phyloP scores from a whole-genome alignment of 148 eudicot genomes.

The Dianthus caryophyllus region DNA sequence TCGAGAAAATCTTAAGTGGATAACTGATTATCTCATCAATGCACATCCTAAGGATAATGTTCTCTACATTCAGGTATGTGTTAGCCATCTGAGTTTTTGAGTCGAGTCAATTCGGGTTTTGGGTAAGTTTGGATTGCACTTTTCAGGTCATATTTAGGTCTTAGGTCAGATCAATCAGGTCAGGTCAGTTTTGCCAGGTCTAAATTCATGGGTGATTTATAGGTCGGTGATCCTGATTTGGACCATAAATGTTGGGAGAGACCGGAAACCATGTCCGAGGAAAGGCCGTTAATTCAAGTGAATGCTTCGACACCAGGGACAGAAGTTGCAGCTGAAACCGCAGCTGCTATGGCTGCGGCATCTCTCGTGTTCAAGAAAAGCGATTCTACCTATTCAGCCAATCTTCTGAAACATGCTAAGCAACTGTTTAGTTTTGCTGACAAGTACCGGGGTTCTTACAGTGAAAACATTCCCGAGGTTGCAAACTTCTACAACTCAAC shows the following conservation, averaged over 20 bases:
- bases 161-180: too few relatives aligned
- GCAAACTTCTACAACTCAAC: conserved; percentile 74
- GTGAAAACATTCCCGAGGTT: conserved; percentile 71
- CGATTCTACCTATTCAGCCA: conserved; percentile 52
- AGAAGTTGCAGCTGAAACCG: conserved; percentile 91
- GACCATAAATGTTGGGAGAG: conserved; percentile 91
- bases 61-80: conserved; percentile 74
- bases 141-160: too few relatives aligned
- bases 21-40: conserved; percentile 70
- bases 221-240: conserved; percentile 44
- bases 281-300: conserved; percentile 66
- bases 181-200: too few relatives aligned
- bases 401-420: conserved; percentile 66
- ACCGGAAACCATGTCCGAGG: conserved; percentile 72
- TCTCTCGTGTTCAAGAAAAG: conserved; percentile 74
- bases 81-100: too few relatives aligned
- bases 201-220: too few relatives aligned
- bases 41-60: conserved; percentile 72
- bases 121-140: too few relatives aligned
- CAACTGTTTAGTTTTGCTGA: conserved; percentile 73
- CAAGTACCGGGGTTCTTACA: conserved; percentile 55
- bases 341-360: conserved; percentile 94
- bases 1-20: conserved; percentile 72
- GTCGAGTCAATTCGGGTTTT: not conserved
- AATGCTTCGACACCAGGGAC: conserved; percentile 72